Evolutionary conservation across 1,284 basidiomycete genomes (phyloP), one percentile per base, ranked within the genome.

Genomic region (Fereydounia khargensis): DNA sequence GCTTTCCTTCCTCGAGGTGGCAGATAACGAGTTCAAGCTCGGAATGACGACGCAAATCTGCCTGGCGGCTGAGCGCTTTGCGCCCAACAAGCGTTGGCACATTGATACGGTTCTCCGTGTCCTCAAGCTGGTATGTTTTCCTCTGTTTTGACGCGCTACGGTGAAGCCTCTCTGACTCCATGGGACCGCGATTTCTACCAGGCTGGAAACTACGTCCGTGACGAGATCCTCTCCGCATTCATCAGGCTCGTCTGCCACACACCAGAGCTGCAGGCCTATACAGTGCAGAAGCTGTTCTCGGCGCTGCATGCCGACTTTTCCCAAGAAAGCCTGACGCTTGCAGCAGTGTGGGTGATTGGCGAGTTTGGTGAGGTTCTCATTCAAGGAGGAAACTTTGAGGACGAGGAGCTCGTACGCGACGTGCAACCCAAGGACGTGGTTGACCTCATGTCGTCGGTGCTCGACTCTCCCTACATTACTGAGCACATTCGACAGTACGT

Each of bases 191-290:
- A n/a, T n/a, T n/a, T n/a, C n/a, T n/a, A n/a, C n/a, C 56, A 91
- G 88, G 92, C 94, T n/a, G 95, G 95, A 37, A 98, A 98, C 79
- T 96, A 91, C 68, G 92, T 99, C 21, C 83, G 91, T 53, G 95
- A 98, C 77, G 95, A 98, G 77, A 91, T 97, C 34, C 78, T 98
- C 13, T 89, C 91, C 0, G 85, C 89, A 0, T 98, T 98, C 78
- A 89, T 99, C 57, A 87, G 95, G 17, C 83, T 99, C 17, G 91
- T 97, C 0, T 90, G 89, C 38, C 91, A 99, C 78, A 98, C 95
- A 0, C 91, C 95, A 1, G 95, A 99, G 75, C 80, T 99, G 31
- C 95, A 98, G 77, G 86, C 86, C 11, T 98, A 98, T 78, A 95
- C 92, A 0, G 85, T 91, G 7, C 94, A 92, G 55, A 90, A 90